Evolutionary conservation across 139 green algal genomes (phyloP).

Genomic region (Penium margaritaceum): DNA sequence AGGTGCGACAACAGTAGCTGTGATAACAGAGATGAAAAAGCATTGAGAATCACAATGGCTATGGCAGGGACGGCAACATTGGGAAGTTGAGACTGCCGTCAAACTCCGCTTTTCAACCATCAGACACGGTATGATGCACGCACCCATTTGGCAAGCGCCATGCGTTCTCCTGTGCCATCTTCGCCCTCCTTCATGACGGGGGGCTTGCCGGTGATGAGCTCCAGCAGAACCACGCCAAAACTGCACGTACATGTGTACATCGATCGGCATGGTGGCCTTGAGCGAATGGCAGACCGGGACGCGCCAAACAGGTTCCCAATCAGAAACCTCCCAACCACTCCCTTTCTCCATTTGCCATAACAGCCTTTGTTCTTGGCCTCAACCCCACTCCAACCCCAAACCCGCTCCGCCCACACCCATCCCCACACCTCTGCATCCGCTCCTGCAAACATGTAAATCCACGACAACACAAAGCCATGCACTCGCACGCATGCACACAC

Average conservation of each 20-base stretch:
- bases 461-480: no score
- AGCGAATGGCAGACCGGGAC: background rate
- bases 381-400: background rate
- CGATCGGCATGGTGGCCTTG: background rate
- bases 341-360: background rate
- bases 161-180: background rate
- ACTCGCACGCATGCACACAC: no score
- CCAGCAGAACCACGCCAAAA: slow-evolving; percentile 3
- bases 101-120: background rate
- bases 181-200: background rate
- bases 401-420: background rate
- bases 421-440: no score
- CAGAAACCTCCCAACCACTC: no score
- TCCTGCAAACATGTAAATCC: no score
- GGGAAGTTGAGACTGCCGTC: background rate
- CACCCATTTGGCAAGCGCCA: slow-evolving; percentile 1
- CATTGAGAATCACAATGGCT: no score
- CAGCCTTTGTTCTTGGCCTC: background rate
- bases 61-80: background rate
- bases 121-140: background rate
- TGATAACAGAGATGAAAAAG: no score
- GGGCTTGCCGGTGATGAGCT: slow-evolving; percentile 7
- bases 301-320: no score
- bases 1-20: background rate
- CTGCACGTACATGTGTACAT: no score